Evolutionary conservation across 306 rosid species (phyloP).

Genomic region (Cajanus cajan): DNA sequence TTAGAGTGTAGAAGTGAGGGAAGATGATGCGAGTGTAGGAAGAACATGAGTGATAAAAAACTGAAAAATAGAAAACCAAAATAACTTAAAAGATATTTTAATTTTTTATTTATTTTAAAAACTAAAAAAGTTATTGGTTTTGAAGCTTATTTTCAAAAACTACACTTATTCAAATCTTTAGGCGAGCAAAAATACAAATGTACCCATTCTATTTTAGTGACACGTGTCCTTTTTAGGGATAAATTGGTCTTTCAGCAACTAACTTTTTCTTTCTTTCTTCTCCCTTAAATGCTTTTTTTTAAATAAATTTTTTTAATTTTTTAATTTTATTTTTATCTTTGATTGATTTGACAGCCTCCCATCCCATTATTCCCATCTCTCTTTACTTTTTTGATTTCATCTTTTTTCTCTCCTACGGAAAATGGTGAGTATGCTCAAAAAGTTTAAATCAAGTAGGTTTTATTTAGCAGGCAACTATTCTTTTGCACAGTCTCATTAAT

Average conservation of each 20-base stretch:
- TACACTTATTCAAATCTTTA: background rate
- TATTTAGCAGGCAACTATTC: slow-evolving; percentile 4
- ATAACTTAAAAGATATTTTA: background rate
- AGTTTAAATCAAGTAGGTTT: slow-evolving; percentile 8
- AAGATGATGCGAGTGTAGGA: background rate
- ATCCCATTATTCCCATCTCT: too few relatives aligned
- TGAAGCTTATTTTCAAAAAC: background rate
- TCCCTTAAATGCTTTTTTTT: too few relatives aligned
- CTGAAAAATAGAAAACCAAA: background rate
- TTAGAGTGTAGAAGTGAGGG: background rate
- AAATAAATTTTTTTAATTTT: too few relatives aligned
- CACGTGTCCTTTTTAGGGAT: too few relatives aligned
- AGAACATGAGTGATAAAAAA: background rate
- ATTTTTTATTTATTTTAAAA: background rate
- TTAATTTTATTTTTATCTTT: too few relatives aligned
- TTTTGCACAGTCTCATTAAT: background rate
- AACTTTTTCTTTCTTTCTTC: too few relatives aligned
- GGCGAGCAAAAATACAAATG: too few relatives aligned
- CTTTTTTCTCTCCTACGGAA: slow-evolving; percentile 5
- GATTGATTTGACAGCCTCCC: too few relatives aligned
- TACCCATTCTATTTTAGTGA: too few relatives aligned
- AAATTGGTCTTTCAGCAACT: too few relatives aligned
- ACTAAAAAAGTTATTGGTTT: background rate
- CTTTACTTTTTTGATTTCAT: too few relatives aligned
- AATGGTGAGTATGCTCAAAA: background rate